These are phyloP conservation scores for Calonectria honghensis DNA, from an alignment of 2,329 filamentous ascomycete genomes.

Conservation along the genomic window DNA sequence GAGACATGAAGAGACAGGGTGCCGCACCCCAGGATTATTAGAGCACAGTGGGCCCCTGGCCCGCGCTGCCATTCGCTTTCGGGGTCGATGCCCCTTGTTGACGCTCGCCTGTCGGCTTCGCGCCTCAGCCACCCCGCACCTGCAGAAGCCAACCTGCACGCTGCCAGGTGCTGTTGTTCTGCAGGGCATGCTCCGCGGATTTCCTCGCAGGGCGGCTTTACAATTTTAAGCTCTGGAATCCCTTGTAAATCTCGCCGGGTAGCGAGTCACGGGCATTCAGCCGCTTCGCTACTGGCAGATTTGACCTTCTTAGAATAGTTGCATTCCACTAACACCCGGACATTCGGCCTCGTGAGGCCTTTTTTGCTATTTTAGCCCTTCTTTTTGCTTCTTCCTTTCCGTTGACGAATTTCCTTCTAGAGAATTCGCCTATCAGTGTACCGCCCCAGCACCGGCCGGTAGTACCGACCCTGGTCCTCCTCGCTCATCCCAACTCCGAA, in stretches of 20 bases:
- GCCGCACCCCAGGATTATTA: conserved; percentile 9
- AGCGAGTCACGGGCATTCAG: conserved; percentile 9
- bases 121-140: conserved; percentile 17
- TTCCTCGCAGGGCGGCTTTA: background rate
- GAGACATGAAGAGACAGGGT: conserved; percentile 1
- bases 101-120: conserved; percentile 7
- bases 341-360: background rate
- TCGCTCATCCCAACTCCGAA: conserved; percentile 22
- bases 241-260: background rate
- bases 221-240: conserved; percentile 21
- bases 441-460: background rate
- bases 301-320: background rate
- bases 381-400: background rate
- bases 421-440: background rate
- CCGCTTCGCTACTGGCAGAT: conserved; percentile 11
- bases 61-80: background rate
- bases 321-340: background rate
- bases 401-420: background rate
- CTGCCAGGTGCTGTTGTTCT: conserved; percentile 3
- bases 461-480: background rate
- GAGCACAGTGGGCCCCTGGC: background rate
- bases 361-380: background rate
- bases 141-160: conserved; percentile 12
- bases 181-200: background rate
- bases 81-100: conserved; percentile 7